These are phyloP conservation scores for Drechmeria coniospora DNA, from an alignment of 2,329 filamentous ascomycete species.

Conservation along the genomic window DNA sequence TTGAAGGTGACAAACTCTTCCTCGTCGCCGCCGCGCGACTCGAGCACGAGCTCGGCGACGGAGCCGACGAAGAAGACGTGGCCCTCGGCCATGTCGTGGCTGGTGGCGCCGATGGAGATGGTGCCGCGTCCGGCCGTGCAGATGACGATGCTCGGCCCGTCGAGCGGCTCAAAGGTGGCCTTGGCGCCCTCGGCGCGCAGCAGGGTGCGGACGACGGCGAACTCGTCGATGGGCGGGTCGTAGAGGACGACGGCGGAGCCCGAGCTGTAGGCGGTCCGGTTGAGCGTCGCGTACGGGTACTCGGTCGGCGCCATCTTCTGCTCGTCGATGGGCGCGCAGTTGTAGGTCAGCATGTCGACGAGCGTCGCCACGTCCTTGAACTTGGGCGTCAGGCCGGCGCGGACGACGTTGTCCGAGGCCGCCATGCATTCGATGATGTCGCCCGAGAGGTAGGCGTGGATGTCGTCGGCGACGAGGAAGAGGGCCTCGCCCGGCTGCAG, in stretches of 20 bases:
- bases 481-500: slow-evolving; percentile 82
- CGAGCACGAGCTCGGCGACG: slow-evolving; percentile 66
- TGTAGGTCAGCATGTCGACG: slow-evolving; percentile 85
- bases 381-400: slow-evolving; percentile 93
- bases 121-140: slow-evolving; percentile 72
- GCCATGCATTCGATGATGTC: slow-evolving; percentile 99
- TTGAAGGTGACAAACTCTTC: slow-evolving; percentile 79
- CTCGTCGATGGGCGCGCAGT: slow-evolving; percentile 82
- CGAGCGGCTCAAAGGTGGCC: slow-evolving; percentile 73
- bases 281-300: slow-evolving; percentile 75
- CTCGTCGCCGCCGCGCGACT: slow-evolving; percentile 44
- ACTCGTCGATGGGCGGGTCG: slow-evolving; percentile 93
- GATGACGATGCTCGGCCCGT: slow-evolving; percentile 83
- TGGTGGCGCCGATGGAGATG: slow-evolving; percentile 73
- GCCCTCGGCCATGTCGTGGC: slow-evolving; percentile 56
- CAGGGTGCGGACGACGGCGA: slow-evolving; percentile 71
- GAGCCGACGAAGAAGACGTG: slow-evolving; percentile 78
- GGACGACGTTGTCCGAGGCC: slow-evolving; percentile 94
- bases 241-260: slow-evolving; percentile 62
- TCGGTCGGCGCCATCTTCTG: slow-evolving; percentile 83
- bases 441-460: slow-evolving; percentile 84
- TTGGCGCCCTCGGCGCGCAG: slow-evolving; percentile 60
- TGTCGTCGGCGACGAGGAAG: slow-evolving; percentile 92
- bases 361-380: slow-evolving; percentile 92
- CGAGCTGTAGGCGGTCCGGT: slow-evolving; percentile 67